Base-by-base conservation (phyloP, 208 protist genomes). In the Crithidia bombi region DNA sequence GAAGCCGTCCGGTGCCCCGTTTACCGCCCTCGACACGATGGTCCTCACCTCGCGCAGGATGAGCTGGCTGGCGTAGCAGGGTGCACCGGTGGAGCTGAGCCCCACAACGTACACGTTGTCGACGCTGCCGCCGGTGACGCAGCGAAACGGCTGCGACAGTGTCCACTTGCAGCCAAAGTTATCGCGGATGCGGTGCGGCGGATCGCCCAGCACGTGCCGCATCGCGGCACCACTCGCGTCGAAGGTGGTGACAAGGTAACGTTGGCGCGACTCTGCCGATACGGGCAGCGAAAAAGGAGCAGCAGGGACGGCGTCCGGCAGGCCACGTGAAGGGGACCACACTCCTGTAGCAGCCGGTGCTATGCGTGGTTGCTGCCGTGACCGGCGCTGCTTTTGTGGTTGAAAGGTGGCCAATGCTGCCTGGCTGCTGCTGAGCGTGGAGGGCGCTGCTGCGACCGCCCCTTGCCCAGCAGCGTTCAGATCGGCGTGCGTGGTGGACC, bases 11-110 rank as follows among this genome's bases (percentile, higher is more conserved):
- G 61, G 61, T 2, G 61, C 61, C 3, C 50, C 44, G 25, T 43
- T 36, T 6, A 66, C 36, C 25, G 61, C 25, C 9, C 54, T 66
- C n/a, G 61, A 49, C 44, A 49, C 44, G 44, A 57, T 30, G 0
- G 51, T 25, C 9, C 30, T 25, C 51, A 57, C 51, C 7, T 57
- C 15, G 23, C 51, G 51, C 5, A 57, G 26, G 30, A 38, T 5
- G 51, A 39, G 30, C 21, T 33, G 26, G 30, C 0, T 38, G 51
- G 51, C 51, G 0, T 9, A 19, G 51, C 51, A 57, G 30, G 39
- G 51, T 19, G 32, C 26, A 32, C 51, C 51, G 32, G 51, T 39
- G 19, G 51, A 41, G 30, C 51, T 5, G 14, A 57, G 26, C 25
- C 17, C 51, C 15, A 19, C 23, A 4, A 57, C 44, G 19, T 21